phyloP scores from a whole-genome alignment of 257 asterid genomes.

The Solanum etuberosum region DNA sequence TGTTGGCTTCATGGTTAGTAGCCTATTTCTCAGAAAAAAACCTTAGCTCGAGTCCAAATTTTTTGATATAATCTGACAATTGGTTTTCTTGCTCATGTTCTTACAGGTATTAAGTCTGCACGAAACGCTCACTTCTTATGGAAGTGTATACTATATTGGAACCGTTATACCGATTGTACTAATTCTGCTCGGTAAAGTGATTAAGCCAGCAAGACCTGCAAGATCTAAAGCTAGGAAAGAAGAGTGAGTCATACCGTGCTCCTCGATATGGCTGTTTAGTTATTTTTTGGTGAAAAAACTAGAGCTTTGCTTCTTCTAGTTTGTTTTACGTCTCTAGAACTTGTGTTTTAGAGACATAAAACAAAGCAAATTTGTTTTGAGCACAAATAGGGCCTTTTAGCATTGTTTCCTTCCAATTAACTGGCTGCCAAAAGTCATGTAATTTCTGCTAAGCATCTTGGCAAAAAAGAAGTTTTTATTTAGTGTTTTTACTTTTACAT shows the following conservation, averaged over 20 bases:
- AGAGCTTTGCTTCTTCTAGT: not conserved
- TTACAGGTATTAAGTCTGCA: conserved; percentile 68
- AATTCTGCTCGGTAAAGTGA: conserved; percentile 54
- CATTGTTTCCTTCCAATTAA: not conserved
- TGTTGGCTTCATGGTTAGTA: conserved; percentile 79
- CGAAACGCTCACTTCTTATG: conserved; percentile 61
- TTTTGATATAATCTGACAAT: not conserved
- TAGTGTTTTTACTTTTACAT: not conserved
- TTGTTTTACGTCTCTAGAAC: not conserved
- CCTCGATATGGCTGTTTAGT: not conserved
- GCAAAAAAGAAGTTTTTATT: not conserved
- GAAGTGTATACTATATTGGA: conserved; percentile 77
- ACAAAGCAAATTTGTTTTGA: not conserved
- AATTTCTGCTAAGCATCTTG: not conserved
- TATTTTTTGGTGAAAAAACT: not conserved
- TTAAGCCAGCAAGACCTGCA: conserved; percentile 66
- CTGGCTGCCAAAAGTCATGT: not conserved
- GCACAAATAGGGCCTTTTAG: not conserved
- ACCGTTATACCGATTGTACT: conserved; percentile 54
- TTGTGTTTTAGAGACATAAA: not conserved
- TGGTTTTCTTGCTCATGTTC: not conserved
- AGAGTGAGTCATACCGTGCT: conserved; percentile 24
- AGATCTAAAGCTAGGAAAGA: conserved; percentile 64
- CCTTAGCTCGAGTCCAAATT: not conserved
- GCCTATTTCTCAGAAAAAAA: not conserved